Base-by-base conservation (phyloP, 164 flowering plant species). In the Saururus chinensis region DNA sequence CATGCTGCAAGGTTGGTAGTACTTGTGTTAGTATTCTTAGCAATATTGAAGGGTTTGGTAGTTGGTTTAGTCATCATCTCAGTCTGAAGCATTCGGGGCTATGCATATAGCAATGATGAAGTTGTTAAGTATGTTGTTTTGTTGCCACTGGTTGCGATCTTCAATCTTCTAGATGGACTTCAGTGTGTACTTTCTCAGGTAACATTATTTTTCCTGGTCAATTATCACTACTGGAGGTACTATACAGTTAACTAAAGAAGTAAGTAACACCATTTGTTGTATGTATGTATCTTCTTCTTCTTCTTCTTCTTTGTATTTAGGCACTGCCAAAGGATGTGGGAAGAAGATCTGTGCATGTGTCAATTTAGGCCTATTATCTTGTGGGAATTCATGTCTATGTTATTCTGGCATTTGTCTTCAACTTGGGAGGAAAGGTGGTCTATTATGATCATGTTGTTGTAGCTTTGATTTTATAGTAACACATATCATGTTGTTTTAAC, bases 301-400 rank as follows among this genome's bases (percentile, higher is more conserved):
- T 8, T 13, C 14, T 49, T 49, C n/a, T 49, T 49, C 19, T n/a
- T 49, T 13, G 19, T n/a, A 49, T 60, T 0, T 54, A 84, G 93
- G 89, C 16, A 70, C 42, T 59, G 88, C 78, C 21, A 82, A 92
- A 79, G 96, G 96, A 56, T 86, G 96, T 69, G 92, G 84, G 87
- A 89, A 88, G 72, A 86, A 81, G 71, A 74, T 84, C 19, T 86
- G 96, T 7, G 88, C 88, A 19, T 77, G 40, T 42, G 65, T 88
- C 30, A 86, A 86, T 66, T 81, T 84, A 4, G 92, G 73, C 89
- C 9, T 83, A 79, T 70, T 86, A 82, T 62, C 57, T 88, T n/a
- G 81, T 84, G 9, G 96, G 92, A 23, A 66, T 88, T 74, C 92
- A 89, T 53, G 63, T 42, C 20, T 75, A 80, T 42, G 30, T 79